Base-by-base conservation (phyloP, 768 basidiomycete genomes). In the Trametes maxima region DNA sequence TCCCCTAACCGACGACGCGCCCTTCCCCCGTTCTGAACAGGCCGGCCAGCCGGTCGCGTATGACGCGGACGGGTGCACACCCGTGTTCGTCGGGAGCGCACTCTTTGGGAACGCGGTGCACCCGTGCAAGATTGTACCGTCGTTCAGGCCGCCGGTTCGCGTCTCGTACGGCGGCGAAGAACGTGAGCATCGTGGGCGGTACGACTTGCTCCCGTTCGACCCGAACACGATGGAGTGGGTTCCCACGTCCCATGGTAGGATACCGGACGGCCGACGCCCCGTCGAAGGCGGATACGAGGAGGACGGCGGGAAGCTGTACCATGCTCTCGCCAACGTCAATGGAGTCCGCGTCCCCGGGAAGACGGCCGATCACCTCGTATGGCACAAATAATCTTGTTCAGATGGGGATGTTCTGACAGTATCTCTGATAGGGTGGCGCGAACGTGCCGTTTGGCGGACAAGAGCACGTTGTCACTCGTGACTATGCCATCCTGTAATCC, bases 271-370 rank as follows among this genome's bases (percentile, higher is more conserved):
- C 5, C 77, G 85, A 36, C 72, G 76, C 14, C 86, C 87, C 0
- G 78, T 92, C 17, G 85, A 88, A 66, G 92, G 89, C 1, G 90
- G 88, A 1, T 89, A 90, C 63, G 91, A 93, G 73, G 85, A 89
- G 36, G 72, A 77, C 60, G 90, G 89, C 0, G 72, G 69, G 8
- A 84, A 82, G 70, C 74, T 92, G 46, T 92, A 88, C 64, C 91
- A 93, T 69, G 90, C 84, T 0, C 68, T 86, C 25, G 86, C 78
- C 3, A 61, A 60, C 1, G 74, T 90, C 48, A 71, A 80, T 36
- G 83, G 82, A 0, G 69, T 85, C 13, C 75, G 67, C 39, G 85
- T 92, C n/a, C 90, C 89, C 5, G 90, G 90, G 1, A 92, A 92
- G 75, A 82, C 85, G 0, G 86, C 83, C 1, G 77, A 81, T 60